A percentile compares a stretch with the other conserved stretches of the same genome.
These are phyloP conservation scores for Pseudopithomyces maydicus DNA, from an alignment of 2,329 filamentous ascomycete species.

Conservation along the genomic window DNA sequence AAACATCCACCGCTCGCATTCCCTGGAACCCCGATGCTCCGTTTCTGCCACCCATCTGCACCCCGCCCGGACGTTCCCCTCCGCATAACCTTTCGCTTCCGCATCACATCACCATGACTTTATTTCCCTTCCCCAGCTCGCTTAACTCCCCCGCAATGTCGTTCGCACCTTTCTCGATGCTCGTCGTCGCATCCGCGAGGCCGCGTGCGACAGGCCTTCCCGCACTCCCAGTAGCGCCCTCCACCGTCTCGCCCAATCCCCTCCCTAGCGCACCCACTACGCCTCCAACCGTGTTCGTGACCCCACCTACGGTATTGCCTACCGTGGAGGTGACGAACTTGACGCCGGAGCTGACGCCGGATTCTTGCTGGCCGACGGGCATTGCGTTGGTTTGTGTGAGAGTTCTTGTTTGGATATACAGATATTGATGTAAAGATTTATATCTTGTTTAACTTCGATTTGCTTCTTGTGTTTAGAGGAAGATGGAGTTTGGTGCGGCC, in stretches of 20 bases:
- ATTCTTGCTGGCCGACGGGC: slow-evolving; percentile 46
- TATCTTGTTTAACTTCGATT: neutral
- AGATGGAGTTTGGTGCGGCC: neutral
- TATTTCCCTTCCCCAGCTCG: slow-evolving; percentile 54
- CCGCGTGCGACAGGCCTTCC: slow-evolving; percentile 50
- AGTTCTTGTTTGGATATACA: neutral
- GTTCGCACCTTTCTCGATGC: slow-evolving; percentile 52
- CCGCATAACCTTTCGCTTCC: neutral
- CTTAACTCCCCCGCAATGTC: slow-evolving; percentile 51
- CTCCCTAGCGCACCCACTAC: slow-evolving; percentile 55
- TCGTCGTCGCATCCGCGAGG: slow-evolving; percentile 49
- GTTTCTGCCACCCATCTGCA: neutral
- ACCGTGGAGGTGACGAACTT: slow-evolving; percentile 62
- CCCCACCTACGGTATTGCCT: slow-evolving; percentile 60
- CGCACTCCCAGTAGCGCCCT: slow-evolving; percentile 52
- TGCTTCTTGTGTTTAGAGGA: neutral
- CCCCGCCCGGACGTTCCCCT: neutral
- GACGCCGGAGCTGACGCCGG: slow-evolving; percentile 56
- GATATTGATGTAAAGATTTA: too few species aligned
- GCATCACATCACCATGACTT: neutral
- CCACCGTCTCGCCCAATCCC: slow-evolving; percentile 52
- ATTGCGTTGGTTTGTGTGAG: slow-evolving; percentile 4
- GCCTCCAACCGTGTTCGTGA: slow-evolving; percentile 59
- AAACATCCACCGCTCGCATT: too few species aligned
- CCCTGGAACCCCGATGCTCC: too few species aligned